A percentile compares a stretch with the other conserved stretches of the same genome.
These are phyloP conservation scores for Fistulinella cinereoalba DNA, from an alignment of 1,284 basidiomycete species.

Conservation along the genomic window DNA sequence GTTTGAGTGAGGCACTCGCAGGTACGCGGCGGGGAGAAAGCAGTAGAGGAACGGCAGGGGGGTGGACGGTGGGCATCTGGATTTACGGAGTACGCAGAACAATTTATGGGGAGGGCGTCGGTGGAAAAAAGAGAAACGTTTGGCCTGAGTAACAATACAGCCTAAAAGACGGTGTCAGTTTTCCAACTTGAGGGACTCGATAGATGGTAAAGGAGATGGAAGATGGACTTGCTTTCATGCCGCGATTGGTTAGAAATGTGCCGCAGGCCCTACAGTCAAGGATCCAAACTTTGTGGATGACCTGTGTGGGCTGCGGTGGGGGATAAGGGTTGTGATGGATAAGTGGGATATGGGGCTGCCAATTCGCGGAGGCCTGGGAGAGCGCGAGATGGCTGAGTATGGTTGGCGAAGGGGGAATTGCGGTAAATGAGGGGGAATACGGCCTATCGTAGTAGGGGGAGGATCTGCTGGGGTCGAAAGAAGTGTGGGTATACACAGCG, in stretches of 20 bases:
- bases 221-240: constrained; percentile 70
- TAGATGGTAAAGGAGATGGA: background rate
- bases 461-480: constrained; percentile 25
- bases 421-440: constrained; percentile 13
- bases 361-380: constrained; percentile 21
- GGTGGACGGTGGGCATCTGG: constrained; percentile 41
- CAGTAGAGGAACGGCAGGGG: constrained; percentile 34
- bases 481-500: constrained; percentile 29
- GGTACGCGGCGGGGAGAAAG: constrained; percentile 43
- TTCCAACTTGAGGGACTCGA: background rate
- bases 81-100: constrained; percentile 55
- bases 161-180: constrained; percentile 43
- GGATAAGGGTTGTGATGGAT: constrained; percentile 42
- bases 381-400: constrained; percentile 25
- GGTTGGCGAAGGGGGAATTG: constrained; percentile 16
- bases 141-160: constrained; percentile 77
- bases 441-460: constrained; percentile 18
- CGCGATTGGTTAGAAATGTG: constrained; percentile 77
- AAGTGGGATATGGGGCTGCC: constrained; percentile 21
- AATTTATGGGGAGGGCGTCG: constrained; percentile 77
- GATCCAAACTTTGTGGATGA: constrained; percentile 74
- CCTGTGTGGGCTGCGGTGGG: constrained; percentile 38
- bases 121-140: constrained; percentile 82
- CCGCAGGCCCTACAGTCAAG: constrained; percentile 75
- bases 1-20: constrained; percentile 73